Evolutionary conservation across 129 eudicot species (phyloP), one percentile per base, ranked within the genome.

Genomic region (Smallanthus sonchifolius): DNA sequence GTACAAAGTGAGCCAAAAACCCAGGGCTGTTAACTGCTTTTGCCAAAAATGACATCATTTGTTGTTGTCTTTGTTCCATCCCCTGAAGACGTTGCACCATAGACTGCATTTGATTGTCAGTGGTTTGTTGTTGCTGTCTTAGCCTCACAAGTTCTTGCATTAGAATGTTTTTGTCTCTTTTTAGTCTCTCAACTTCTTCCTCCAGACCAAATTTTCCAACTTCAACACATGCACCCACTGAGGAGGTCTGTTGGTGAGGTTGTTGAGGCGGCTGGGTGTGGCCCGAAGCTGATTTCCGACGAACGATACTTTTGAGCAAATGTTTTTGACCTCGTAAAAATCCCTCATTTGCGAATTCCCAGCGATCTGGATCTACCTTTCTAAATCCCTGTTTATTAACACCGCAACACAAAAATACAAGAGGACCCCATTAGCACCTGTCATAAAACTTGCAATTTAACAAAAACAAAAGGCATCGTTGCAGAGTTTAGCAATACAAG

Each of bases 281-380:
- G 55, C 89, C 95, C 0, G 86, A 85, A 47, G 88, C 83, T 51
- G 95, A 84, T 78, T 91, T 91, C 20, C 92, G 80, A 7, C 95
- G 89, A 39, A 60, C 75, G 7, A 91, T 91, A 30, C 28, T 84
- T 69, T 83, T 88, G 51, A 91, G 97, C 14, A 91, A 80, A 70
- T 91, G 97, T 54, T 84, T 88, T 54, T 91, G 97, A 30, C 95
- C 97, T 70, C 97, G 76, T 51, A 91, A 76, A 73, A 91, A 91
- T 69, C 94, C 94, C 85, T 91, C 97, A 13, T 91, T 91, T 65
- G 97, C 97, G 69, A 91, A 91, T 81, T 91, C 97, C 97, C 97
- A 91, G 8, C 95, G 92, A 74, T 91, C 97, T 5, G 97, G 97
- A 68, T 91, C 97, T 16, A 91, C 92, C 79, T 91, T 91, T 71